These are phyloP conservation scores for Aspergillus amoenus DNA, from an alignment of 2,329 filamentous ascomycete species.

Conservation along the genomic window DNA sequence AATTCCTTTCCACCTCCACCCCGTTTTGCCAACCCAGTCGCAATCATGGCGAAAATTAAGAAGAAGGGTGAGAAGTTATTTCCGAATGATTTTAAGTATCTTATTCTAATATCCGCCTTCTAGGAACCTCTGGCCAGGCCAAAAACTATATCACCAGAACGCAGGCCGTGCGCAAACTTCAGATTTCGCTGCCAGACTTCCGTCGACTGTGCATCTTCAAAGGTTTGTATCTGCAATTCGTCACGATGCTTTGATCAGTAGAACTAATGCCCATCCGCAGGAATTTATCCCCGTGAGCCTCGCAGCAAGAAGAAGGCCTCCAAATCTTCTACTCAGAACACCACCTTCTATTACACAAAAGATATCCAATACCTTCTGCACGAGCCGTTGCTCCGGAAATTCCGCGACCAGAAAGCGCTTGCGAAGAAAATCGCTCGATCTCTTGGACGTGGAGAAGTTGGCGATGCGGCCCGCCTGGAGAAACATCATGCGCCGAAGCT, in stretches of 20 bases:
- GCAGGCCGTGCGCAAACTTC: constrained; percentile 94
- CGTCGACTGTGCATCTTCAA: constrained; percentile 99
- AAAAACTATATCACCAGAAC: constrained; percentile 99
- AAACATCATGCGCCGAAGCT: constrained; percentile 87
- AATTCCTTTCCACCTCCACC: constrained; percentile 33
- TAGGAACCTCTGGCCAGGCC: constrained; percentile 81
- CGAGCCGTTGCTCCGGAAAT: constrained; percentile 89
- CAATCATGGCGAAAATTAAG: constrained; percentile 72
- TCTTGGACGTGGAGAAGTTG: constrained; percentile 84
- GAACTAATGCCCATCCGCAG: constrained; percentile 33
- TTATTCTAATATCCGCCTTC: constrained; percentile 3
- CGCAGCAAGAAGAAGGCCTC: constrained; percentile 95
- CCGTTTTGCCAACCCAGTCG: constrained; percentile 16
- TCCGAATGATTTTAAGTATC: not conserved
- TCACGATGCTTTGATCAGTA: not conserved
- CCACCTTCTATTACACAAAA: constrained; percentile 89
- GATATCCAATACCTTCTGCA: constrained; percentile 98
- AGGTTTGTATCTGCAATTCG: constrained; percentile 48
- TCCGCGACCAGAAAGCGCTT: constrained; percentile 93
- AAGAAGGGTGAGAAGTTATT: constrained; percentile 67
- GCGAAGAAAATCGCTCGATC: constrained; percentile 97
- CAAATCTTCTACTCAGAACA: constrained; percentile 84
- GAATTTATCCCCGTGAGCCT: constrained; percentile 96
- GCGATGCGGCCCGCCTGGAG: constrained; percentile 85
- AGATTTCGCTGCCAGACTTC: constrained; percentile 96